Percentiles rank a stretch among this genome's conserved stretches.
Conservation (phyloP, 495 filamentous ascomycete species). For the Neurospora intermedia region DNA sequence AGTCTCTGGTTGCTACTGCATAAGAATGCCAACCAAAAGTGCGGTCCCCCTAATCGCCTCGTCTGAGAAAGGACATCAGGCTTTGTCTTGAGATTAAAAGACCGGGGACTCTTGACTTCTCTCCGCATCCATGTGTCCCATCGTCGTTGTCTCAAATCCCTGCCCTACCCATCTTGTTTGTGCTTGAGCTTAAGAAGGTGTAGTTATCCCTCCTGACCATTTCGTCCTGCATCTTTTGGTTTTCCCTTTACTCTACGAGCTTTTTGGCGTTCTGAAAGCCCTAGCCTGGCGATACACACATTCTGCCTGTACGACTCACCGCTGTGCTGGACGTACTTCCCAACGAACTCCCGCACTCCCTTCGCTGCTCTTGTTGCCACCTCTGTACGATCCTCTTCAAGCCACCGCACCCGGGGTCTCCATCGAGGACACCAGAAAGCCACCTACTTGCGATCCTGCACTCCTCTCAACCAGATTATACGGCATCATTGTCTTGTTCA, state of each 20-base stretch:
- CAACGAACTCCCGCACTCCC: conserved; percentile 2
- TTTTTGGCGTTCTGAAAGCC: not conserved
- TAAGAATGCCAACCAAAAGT: conserved; percentile 5
- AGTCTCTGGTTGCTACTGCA: conserved; percentile 5
- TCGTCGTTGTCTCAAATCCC: conserved; percentile 25
- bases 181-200: conserved; percentile 19
- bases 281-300: conserved; percentile 5
- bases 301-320: conserved; percentile 14
- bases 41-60: conserved; percentile 19
- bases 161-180: conserved; percentile 18
- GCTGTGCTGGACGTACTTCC: conserved; percentile 7
- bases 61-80: conserved; percentile 11
- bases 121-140: conserved; percentile 20
- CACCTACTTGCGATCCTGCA: conserved; percentile 16
- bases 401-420: conserved; percentile 14
- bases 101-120: conserved; percentile 18
- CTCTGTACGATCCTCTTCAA: conserved; percentile 18
- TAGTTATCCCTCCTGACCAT: conserved; percentile 12
- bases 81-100: conserved; percentile 15
- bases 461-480: conserved; percentile 4
- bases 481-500: conserved; percentile 12
- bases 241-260: conserved; percentile 1
- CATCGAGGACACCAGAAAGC: conserved; percentile 16
- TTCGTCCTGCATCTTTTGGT: not conserved
- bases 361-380: conserved; percentile 5